Evolutionary conservation across 83 land plant species (phyloP).

Genomic region (Picea mariana): DNA sequence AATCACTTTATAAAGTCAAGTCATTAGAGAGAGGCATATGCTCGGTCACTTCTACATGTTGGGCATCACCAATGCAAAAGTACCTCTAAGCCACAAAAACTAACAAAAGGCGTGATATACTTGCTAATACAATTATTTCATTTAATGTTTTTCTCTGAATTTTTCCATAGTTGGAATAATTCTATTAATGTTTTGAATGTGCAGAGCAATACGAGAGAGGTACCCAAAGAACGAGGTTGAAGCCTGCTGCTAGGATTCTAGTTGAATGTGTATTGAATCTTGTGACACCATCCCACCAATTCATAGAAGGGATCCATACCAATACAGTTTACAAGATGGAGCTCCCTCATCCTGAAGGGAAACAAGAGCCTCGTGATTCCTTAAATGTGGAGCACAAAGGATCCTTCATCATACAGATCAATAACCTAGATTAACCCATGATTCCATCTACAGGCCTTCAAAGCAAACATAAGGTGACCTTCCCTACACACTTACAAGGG

Average conservation of each 20-base stretch:
- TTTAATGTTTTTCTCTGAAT: too few relatives aligned
- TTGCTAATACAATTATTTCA: too few relatives aligned
- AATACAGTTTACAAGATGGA: slow-evolving; percentile 87
- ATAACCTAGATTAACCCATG: slow-evolving; percentile 65
- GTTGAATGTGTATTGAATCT: slow-evolving; percentile 72
- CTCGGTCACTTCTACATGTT: too few relatives aligned
- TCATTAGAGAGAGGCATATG: too few relatives aligned
- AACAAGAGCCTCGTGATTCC: slow-evolving; percentile 57
- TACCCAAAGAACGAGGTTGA: slow-evolving; percentile 56
- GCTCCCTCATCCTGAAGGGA: slow-evolving; percentile 38
- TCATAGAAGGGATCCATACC: slow-evolving; percentile 41
- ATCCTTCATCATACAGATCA: slow-evolving; percentile 76
- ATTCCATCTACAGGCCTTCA: slow-evolving; percentile 54
- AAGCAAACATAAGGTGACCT: slow-evolving; percentile 66
- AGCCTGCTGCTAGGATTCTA: slow-evolving; percentile 56
- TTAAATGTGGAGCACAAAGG: slow-evolving; percentile 73
- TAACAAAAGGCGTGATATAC: too few relatives aligned
- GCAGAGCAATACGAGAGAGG: slow-evolving; percentile 77
- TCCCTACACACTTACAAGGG: slow-evolving; percentile 79
- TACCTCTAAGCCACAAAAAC: too few relatives aligned
- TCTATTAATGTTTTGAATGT: background rate
- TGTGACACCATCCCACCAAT: slow-evolving; percentile 42
- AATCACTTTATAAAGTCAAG: too few relatives aligned
- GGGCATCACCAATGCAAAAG: too few relatives aligned
- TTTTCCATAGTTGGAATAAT: too few relatives aligned